Evolutionary conservation across 2,329 filamentous ascomycete genomes (phyloP).

Genomic region (Knufia fluminis): DNA sequence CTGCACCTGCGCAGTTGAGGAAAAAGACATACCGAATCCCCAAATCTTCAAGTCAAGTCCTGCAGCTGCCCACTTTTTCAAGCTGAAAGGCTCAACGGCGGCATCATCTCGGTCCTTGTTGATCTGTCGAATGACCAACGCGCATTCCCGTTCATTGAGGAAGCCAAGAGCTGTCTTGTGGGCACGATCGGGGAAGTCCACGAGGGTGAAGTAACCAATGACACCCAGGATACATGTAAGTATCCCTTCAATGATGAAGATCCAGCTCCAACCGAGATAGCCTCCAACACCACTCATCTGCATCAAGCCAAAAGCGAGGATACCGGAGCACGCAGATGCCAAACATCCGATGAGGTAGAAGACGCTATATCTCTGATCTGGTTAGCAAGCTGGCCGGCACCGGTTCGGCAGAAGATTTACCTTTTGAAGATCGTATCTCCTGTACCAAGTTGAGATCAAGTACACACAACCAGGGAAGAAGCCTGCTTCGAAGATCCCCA

Average conservation of each 20-base stretch:
- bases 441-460: constrained; percentile 10
- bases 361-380: too few relatives aligned
- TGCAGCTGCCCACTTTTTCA: constrained; percentile 39
- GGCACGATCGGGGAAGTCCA: constrained; percentile 30
- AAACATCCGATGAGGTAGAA: constrained; percentile 43
- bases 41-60: constrained; percentile 46
- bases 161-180: constrained; percentile 17
- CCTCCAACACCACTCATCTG: constrained; percentile 31
- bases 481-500: constrained; percentile 55
- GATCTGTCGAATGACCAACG: constrained; percentile 35
- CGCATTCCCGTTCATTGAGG: constrained; percentile 22
- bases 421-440: constrained; percentile 28
- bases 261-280: constrained; percentile 52
- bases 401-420: constrained; percentile 33
- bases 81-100: constrained; percentile 38
- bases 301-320: constrained; percentile 35
- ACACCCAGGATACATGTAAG: constrained; percentile 20
- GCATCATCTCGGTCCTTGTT: constrained; percentile 47
- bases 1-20: too few relatives aligned
- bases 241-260: constrained; percentile 45
- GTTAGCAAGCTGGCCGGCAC: too few relatives aligned
- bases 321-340: constrained; percentile 40
- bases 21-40: too few relatives aligned
- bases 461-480: constrained; percentile 5
- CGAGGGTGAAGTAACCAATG: constrained; percentile 27